Evolutionary conservation across 2,329 filamentous ascomycete genomes (phyloP), one percentile per base, ranked within the genome.

Genomic region (Cladosporium sp.): DNA sequence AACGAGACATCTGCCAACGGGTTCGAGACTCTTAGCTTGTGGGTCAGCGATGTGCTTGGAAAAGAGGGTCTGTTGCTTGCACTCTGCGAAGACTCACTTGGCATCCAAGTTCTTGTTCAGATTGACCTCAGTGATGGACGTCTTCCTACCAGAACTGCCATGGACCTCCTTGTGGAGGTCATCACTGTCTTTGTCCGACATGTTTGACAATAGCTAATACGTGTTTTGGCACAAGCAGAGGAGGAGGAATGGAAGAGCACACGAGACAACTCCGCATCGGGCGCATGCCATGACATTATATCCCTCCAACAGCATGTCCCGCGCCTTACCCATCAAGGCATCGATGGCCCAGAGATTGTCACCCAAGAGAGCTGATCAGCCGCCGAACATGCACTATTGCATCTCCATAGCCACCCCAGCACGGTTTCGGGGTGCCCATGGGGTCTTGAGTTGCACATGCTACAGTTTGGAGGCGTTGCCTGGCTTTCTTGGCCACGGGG

Each of bases 1-100:
- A 78, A 76, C 1, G 80, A 75, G 7, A 87, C 76, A 0, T 78
- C 81, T 1, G 75, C 78, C 3, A 88, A 74, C 11, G 81, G 81
- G 40, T 86, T 87, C 56, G 78, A 75, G 57, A 83, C 63, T 45
- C 52, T 55, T 55, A 47, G 52, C 56, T 65, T 69, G 54, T 39
- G 43, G 40, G 49, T 60, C 20, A 38, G 45, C 40, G 22, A 25
- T 55, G n/a, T 51, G 34, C 55, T 42, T 58, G 55, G 3, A 20
- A 59, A 43, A 47, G 39, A 59, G 38, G 42, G 47, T 55, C 50
- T 59, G 25, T 50, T 49, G 55, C 51, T 60, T 39, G 59, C 37
- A 15, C 40, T 25, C 25, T 47, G 40, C 11, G 28, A 37, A 47
- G 17, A 55, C 52, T 55, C 28, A 55, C 64, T 64, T 67, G 17